These are phyloP conservation scores for Pythium volutum DNA, from an alignment of 352 stramenopile species.

Conservation along the genomic window DNA sequence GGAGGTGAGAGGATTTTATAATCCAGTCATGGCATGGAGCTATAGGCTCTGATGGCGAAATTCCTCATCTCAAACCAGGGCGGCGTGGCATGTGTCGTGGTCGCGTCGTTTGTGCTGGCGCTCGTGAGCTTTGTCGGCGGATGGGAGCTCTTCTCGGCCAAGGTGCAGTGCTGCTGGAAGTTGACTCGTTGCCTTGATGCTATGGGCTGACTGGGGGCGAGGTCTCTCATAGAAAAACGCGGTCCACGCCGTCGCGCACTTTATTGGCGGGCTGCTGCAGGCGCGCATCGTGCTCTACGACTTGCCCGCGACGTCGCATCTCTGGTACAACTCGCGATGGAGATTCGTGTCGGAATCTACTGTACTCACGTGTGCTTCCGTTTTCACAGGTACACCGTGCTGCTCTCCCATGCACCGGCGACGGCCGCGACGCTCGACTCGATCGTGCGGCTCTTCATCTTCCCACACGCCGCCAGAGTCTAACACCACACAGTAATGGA, in stretches of 20 bases:
- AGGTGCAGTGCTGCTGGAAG: slow-evolving; percentile 22
- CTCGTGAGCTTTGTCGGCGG: slow-evolving; percentile 36
- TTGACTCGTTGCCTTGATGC: background rate
- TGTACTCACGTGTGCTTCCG: no score
- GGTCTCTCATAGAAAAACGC: slow-evolving; percentile 38
- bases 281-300: slow-evolving; percentile 47
- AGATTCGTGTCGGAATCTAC: background rate
- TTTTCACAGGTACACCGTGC: slow-evolving; percentile 21
- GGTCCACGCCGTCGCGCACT: slow-evolving; percentile 54
- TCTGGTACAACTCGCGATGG: slow-evolving; percentile 35
- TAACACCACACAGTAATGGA: background rate
- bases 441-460: slow-evolving; percentile 19
- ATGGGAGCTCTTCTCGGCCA: slow-evolving; percentile 47
- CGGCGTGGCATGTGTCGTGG: slow-evolving; percentile 31
- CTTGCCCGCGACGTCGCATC: slow-evolving; percentile 29
- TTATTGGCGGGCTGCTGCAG: slow-evolving; percentile 60
- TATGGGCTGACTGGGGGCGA: background rate
- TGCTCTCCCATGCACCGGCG: slow-evolving; percentile 22
- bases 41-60: no score
- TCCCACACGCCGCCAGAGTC: slow-evolving; percentile 1
- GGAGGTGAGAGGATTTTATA: slow-evolving; percentile 6
- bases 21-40: background rate
- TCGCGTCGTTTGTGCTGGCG: slow-evolving; percentile 42
- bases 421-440: slow-evolving; percentile 18
- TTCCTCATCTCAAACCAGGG: background rate